phyloP scores from a whole-genome alignment of 441 rosid species.

The Caryocar brasiliense region DNA sequence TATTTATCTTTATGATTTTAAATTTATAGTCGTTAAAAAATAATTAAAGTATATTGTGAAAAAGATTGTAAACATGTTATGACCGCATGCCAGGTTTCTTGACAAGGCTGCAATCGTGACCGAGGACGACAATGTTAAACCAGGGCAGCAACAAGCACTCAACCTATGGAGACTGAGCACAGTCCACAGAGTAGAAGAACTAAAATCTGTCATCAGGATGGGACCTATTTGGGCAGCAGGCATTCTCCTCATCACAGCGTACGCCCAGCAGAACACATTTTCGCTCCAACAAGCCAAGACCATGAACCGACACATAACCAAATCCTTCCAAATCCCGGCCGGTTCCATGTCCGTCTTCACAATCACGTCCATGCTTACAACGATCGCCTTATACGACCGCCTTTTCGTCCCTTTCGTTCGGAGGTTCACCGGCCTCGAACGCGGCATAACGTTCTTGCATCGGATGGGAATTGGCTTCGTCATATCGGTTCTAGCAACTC shows the following conservation, averaged over 20 bases:
- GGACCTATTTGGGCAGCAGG: conserved; percentile 92
- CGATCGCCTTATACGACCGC: conserved; percentile 66
- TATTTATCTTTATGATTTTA: no score
- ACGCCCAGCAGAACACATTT: conserved; percentile 80
- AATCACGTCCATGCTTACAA: conserved; percentile 58
- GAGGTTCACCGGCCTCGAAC: conserved; percentile 63
- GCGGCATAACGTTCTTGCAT: conserved; percentile 66
- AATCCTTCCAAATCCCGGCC: conserved; percentile 70
- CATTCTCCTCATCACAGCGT: conserved; percentile 72
- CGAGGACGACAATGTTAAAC: conserved; percentile 42
- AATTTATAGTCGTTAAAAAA: no score
- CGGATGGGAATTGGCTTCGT: conserved; percentile 82
- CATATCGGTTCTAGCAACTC: conserved; percentile 64
- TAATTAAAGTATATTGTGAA: no score
- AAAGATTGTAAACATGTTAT: no score
- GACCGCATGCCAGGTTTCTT: conserved; percentile 74
- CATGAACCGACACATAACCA: conserved; percentile 67
- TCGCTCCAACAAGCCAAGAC: conserved; percentile 83
- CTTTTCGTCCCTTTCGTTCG: conserved; percentile 41
- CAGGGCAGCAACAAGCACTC: conserved; percentile 33
- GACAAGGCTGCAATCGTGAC: conserved; percentile 78
- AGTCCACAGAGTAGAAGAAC: conserved; percentile 81
- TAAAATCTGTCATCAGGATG: conserved; percentile 80
- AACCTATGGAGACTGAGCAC: conserved; percentile 72
- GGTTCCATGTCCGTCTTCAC: conserved; percentile 91